Evolutionary conservation across 179 eudicot species (phyloP), one percentile per base, ranked within the genome.

Genomic region (Monotropa hypopitys): DNA sequence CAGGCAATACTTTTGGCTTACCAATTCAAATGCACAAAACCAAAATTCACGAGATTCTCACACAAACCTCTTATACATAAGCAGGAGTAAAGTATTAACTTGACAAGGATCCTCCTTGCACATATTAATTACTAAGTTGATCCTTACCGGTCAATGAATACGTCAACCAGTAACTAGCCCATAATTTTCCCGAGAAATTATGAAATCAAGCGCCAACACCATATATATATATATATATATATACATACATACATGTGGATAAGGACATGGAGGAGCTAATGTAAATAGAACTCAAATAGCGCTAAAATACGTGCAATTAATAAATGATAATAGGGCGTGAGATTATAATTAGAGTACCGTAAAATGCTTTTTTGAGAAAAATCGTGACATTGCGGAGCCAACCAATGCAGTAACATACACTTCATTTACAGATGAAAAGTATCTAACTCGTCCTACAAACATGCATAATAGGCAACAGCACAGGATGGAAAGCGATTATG

Each of bases 341-440:
- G 1, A 28, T 12, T 12, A 61, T 0, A 28, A 13, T 28, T 26
- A 61, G 67, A 28, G 38, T 61, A 3, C 38, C 67, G 28, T 28
- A 61, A 28, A 33, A 28, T 28, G 67, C 20, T 26, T 61, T 10
- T 13, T 26, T 4, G 26, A 72, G 54, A 49, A 72, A 49, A 49
- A 15, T 33, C 35, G 7, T 28, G 53, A 73, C n/a, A 42, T 75
- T 76, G 59, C 45, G n/a, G 72, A 30, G 47, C 61, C 62, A 21
- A 49, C 56, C 72, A 50, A 50, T 50, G 79, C 2, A 2, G 5
- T 40, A 38, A 53, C 40, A 38, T 35, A 23, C 28, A 67, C 51
- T 35, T 51, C 21, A 77, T 77, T 40, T 77, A 77, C 79, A 77
- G 30, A 32, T 8, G 4, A 77, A 69, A 56, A 68, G n/a, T n/a